These are phyloP conservation scores for Phaeosphaeria sp. DNA, from an alignment of 2,329 filamentous ascomycete species.

Conservation along the genomic window DNA sequence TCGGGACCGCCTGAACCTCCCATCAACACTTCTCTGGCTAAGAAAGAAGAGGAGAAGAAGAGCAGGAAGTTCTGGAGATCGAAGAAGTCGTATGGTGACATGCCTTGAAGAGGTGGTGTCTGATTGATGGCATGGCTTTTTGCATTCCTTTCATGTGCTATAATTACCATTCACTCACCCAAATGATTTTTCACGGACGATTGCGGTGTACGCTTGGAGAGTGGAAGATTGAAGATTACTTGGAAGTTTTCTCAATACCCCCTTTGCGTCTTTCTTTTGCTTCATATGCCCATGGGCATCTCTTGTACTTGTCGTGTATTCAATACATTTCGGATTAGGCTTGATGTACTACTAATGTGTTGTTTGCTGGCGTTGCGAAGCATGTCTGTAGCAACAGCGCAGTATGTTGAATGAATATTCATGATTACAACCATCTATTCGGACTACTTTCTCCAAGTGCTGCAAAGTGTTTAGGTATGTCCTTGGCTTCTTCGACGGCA, in stretches of 20 bases:
- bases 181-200: neutral
- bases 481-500: neutral
- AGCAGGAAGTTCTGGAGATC: conserved; percentile 44
- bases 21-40: conserved; percentile 13
- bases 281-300: neutral
- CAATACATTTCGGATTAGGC: neutral
- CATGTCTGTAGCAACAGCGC: neutral
- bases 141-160: neutral
- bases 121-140: neutral
- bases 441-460: neutral
- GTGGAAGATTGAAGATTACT: neutral
- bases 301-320: neutral
- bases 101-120: conserved; percentile 16
- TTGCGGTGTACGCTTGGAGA: neutral
- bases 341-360: neutral
- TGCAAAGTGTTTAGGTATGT: neutral
- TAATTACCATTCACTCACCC: neutral
- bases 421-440: neutral
- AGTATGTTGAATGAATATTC: neutral
- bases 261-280: neutral
- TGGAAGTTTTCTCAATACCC: conserved; percentile 2
- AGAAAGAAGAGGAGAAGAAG: conserved; percentile 44
- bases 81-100: conserved; percentile 34
- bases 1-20: conserved; percentile 47
- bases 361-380: neutral